Evolutionary conservation across 1,139 yeast genomes (phyloP), one percentile per base, ranked within the genome.

Genomic region (Kodamaea anthophila): DNA sequence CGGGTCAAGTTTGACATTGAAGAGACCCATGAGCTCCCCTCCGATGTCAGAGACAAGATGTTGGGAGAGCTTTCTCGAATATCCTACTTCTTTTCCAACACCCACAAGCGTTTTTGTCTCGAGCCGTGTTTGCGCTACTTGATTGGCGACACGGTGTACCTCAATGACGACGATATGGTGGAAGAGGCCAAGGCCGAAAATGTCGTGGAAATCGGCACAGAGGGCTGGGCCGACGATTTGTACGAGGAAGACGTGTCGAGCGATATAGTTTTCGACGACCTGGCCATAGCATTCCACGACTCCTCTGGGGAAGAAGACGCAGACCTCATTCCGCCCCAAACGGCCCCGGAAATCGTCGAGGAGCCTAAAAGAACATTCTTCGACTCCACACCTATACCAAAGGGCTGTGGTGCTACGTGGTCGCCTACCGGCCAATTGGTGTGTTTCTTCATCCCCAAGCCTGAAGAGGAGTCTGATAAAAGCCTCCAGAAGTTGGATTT

Each of bases 371-470:
- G 29, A 14, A 35, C 52, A 5, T 44, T 56, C 10, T 73, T 77
- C 44, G 95, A 86, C 46, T 78, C 87, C 21, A 85, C 95, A 0
- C 96, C 96, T 0, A 68, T 87, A 3, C 96, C 96, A 0, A 86
- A 84, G 48, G 94, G 91, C 3, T 87, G 96, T 60, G 96, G 96
- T 7, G 96, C 94, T 0, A 64, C 75, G 0, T 87, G 96, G 96
- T 69, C 93, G 0, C 70, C 75, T 10, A 70, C 75, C 3, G 96
- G 96, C 0, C 75, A 74, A 38, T 60, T 87, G 32, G 80, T 87
- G 2, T 84, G 95, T 47, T 87, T 88, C 46, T 86, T 85, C 54
- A 71, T 78, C n/a, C 77, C 81, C 0, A 74, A 73, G 33, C 50
- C 49, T 10, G 61, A 56, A 18, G 38, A 51, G 40, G 52, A 60